Base-by-base conservation (phyloP, 1,284 basidiomycete genomes). In the Marasmius tenuissimus region DNA sequence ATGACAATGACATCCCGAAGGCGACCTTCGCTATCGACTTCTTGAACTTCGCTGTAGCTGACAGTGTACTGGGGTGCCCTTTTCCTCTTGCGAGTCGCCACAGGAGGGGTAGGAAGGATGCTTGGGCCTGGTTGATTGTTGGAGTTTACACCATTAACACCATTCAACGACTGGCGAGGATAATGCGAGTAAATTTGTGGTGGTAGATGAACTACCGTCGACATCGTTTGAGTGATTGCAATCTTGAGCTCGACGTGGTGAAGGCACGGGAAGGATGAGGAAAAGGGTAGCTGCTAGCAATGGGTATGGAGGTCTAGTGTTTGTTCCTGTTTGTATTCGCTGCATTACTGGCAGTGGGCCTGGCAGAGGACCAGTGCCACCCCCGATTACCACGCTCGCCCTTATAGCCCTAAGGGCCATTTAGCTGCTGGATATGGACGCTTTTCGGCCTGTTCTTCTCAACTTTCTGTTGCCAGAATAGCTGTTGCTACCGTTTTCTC, bases 1-100 rank as follows among this genome's bases (percentile, higher is more conserved):
- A 94, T 93, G 68, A 94, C 88, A 75, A 94, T 93, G 70, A 93
- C 89, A 73, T 94, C 92, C 57, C 92, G 81, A 49, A 91, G 79
- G 66, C 82, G 80, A 66, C 92, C 91, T 57, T 87, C 78, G 69
- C 80, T 82, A 75, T 93, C 91, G 71, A 92, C 82, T 75, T 93
- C 92, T 68, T 93, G 87, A 42, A 93, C 89, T 72, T 93, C 91
- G 71, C 87, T 91, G 78, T 92, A 93, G 77, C 84, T 88, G 73
- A 92, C 88, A 37, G 86, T 88, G 73, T 84, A 89, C 69, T 91
- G 88, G 68, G 88, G 87, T 42, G 88, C 81, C 70, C 91, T 85
- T 79, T 93, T 93, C 67, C 92, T 87, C 76, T 93, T 93, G 79
- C 91, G 87, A 65, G 87, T 85, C 67, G 86, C 77, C 51, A 79